phyloP scores from a whole-genome alignment of 176 grass and related monocot genomes.

The Canna indica region DNA sequence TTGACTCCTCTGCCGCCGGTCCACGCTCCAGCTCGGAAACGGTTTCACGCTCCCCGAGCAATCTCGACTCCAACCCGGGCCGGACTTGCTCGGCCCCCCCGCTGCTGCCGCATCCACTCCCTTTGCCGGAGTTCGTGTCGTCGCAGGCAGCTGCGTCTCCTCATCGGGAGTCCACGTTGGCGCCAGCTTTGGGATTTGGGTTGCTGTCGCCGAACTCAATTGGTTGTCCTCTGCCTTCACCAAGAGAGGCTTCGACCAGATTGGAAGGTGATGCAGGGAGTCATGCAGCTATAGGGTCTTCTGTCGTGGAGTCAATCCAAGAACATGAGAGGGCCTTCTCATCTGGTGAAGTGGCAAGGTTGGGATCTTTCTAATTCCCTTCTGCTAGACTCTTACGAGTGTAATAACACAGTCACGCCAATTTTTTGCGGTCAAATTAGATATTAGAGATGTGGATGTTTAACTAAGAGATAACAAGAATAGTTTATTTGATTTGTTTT shows the following conservation, averaged over 20 bases:
- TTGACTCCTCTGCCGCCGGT: conserved; percentile 7
- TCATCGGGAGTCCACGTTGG: conserved; percentile 14
- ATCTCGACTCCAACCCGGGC: conserved; percentile 38
- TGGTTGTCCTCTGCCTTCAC: conserved; percentile 4
- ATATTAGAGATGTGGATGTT: too few relatives aligned
- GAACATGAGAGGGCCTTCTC: neutral
- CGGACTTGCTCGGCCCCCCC: conserved; percentile 45
- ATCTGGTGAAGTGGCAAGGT: neutral
- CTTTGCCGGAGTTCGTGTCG: conserved; percentile 23
- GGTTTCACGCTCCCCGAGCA: conserved; percentile 36
- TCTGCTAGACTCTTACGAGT: too few relatives aligned
- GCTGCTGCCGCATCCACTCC: conserved; percentile 41
- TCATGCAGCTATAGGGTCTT: neutral
- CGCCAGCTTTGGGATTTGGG: conserved; percentile 4
- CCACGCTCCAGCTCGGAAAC: conserved; percentile 14
- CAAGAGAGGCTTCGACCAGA: neutral
- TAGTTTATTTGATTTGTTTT: neutral
- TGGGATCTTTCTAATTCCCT: neutral
- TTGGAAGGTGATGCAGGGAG: neutral
- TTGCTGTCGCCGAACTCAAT: neutral
- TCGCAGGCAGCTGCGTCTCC: conserved; percentile 35
- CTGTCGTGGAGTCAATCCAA: neutral
- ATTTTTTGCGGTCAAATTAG: neutral
- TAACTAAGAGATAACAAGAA: neutral
- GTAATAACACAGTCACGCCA: neutral